These are phyloP conservation scores for Blastocystis sp. DNA, from an alignment of 352 stramenopile species.

Conservation along the genomic window DNA sequence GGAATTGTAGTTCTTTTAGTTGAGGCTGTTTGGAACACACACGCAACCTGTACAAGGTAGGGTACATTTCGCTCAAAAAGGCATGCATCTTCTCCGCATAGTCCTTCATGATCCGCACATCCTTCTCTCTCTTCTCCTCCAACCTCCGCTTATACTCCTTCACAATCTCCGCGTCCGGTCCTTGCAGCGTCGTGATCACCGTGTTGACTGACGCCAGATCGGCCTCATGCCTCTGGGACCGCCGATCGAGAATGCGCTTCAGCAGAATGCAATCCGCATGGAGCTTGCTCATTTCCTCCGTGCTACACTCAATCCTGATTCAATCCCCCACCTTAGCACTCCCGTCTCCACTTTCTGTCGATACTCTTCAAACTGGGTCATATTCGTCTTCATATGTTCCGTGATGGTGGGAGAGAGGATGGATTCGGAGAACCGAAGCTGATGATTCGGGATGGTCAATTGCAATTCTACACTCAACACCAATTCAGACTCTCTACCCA, in stretches of 20 bases:
- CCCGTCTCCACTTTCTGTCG: background rate
- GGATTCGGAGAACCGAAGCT: background rate
- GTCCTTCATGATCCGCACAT: background rate
- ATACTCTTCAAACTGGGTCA: background rate
- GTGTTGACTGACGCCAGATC: constrained; percentile 25
- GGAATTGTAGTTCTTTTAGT: constrained; percentile 15
- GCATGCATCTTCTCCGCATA: constrained; percentile 20
- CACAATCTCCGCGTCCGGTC: background rate
- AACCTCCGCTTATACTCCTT: background rate
- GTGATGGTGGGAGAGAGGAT: background rate
- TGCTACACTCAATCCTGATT: background rate
- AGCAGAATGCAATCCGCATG: constrained; percentile 50
- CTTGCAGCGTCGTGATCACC: background rate
- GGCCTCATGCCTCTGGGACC: background rate
- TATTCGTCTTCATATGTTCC: background rate
- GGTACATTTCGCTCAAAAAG: constrained; percentile 41
- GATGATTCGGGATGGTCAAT: constrained; percentile 34
- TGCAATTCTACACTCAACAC: background rate
- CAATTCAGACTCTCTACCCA: background rate
- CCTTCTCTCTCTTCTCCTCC: constrained; percentile 20
- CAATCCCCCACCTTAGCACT: constrained; percentile 1
- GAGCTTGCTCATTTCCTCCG: constrained; percentile 8
- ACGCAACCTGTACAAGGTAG: constrained; percentile 10
- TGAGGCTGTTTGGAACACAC: background rate
- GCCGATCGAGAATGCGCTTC: constrained; percentile 45